Conservation (phyloP, 495 filamentous ascomycete species). For the Penicillium subrubescens region DNA sequence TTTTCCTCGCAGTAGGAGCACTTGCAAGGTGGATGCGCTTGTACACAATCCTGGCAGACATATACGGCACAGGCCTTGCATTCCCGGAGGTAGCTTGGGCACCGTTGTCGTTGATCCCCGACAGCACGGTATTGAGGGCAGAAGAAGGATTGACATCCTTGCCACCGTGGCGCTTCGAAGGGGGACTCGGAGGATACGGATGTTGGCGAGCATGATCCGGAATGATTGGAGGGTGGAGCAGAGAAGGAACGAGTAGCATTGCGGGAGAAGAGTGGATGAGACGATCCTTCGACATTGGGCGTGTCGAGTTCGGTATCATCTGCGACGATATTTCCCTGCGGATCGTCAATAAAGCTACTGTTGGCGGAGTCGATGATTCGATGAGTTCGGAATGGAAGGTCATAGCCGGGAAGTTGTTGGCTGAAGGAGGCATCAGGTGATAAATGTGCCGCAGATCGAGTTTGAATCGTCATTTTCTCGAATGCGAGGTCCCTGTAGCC, state of each 20-base stretch:
- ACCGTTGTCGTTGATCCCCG: constrained; percentile 54
- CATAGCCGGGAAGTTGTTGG: constrained; percentile 19
- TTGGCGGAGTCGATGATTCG: constrained; percentile 38
- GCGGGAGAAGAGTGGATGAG: constrained; percentile 19
- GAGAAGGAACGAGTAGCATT: constrained; percentile 35
- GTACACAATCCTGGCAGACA: constrained; percentile 58
- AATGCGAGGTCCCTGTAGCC: constrained; percentile 59
- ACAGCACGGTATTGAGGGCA: constrained; percentile 53
- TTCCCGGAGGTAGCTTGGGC: constrained; percentile 50
- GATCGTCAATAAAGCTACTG: constrained; percentile 46
- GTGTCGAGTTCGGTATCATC: constrained; percentile 25
- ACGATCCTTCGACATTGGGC: constrained; percentile 18
- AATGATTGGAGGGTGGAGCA: constrained; percentile 44
- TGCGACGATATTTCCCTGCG: constrained; percentile 28
- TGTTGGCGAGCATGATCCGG: constrained; percentile 43
- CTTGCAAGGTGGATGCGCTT: constrained; percentile 49
- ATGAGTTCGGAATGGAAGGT: constrained; percentile 39
- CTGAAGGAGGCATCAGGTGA: constrained; percentile 12
- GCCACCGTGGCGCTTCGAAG: constrained; percentile 47
- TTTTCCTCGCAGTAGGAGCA: constrained; percentile 57
- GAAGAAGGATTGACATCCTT: constrained; percentile 60
- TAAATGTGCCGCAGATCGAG: constrained; percentile 20
- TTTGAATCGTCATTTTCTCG: constrained; percentile 51
- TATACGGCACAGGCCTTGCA: constrained; percentile 57
- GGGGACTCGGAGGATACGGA: constrained; percentile 44